A percentile compares a stretch with the other conserved stretches of the same genome.
Evolutionary conservation across 2,329 filamentous ascomycete species (phyloP).

Genomic region (Hirsutella rhossiliensis): DNA sequence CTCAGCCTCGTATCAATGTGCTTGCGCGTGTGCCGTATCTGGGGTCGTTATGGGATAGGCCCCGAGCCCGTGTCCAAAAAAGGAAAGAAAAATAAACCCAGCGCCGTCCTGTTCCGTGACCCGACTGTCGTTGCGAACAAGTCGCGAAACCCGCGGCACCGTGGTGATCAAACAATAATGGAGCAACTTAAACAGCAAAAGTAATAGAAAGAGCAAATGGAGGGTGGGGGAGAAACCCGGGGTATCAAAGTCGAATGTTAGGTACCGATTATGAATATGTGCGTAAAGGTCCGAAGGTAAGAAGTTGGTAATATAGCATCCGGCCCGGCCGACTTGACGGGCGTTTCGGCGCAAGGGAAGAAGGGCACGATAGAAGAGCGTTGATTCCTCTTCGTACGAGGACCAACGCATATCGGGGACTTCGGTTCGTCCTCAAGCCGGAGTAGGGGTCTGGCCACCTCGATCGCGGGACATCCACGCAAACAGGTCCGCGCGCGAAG

Average conservation of each 20-base stretch:
- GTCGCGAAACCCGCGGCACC: background rate
- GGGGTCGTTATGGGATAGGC: background rate
- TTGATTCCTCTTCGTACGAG: background rate
- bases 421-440: conserved; percentile 7
- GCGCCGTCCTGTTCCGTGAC: background rate
- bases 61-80: background rate
- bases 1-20: background rate
- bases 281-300: conserved; percentile 2
- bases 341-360: no score
- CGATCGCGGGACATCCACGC: conserved; percentile 40
- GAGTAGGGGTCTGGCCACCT: conserved; percentile 14
- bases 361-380: background rate
- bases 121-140: background rate
- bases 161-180: background rate
- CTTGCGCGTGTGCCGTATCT: conserved; percentile 1
- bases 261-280: conserved; percentile 18
- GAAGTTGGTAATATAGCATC: no score
- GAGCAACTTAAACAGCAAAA: conserved; percentile 6
- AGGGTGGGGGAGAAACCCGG: conserved; percentile 6
- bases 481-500: conserved; percentile 30
- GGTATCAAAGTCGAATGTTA: conserved; percentile 25
- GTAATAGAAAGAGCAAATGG: conserved; percentile 3
- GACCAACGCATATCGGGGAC: background rate
- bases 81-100: background rate
- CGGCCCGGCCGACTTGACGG: no score